A percentile compares a stretch with the other conserved stretches of the same genome.
Conservation (phyloP, 192 early-diverging fungal species). For the Chytriomyces confervae region DNA sequence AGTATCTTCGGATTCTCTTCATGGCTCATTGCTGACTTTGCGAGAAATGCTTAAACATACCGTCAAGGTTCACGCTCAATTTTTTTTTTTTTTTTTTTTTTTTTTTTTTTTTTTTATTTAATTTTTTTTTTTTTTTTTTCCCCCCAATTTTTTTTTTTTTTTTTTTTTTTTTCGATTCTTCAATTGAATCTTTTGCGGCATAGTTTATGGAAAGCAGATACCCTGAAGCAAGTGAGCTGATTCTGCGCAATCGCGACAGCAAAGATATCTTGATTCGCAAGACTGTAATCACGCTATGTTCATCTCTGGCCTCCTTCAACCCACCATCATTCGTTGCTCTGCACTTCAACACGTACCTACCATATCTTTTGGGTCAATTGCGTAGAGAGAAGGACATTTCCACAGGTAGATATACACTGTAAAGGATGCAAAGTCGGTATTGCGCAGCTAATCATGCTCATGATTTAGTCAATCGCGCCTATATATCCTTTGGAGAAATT, state of each 20-base stretch:
- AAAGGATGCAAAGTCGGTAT: neutral
- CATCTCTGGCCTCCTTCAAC: conserved; percentile 75
- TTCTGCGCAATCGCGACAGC: conserved; percentile 71
- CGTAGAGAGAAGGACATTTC: conserved; percentile 65
- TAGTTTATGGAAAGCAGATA: conserved; percentile 81
- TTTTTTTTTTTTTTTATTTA: neutral
- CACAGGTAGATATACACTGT: neutral
- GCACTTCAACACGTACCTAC: conserved; percentile 69
- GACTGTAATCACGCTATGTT: conserved; percentile 76
- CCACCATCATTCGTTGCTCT: conserved; percentile 60
- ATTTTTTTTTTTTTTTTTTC: neutral
- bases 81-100: neutral
- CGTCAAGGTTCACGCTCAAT: conserved; percentile 57
- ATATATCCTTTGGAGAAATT: conserved; percentile 76
- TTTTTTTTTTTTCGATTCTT: conserved; percentile 1
- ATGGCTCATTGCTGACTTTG: conserved; percentile 76
- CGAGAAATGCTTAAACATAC: conserved; percentile 75
- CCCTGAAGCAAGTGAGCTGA: conserved; percentile 67
- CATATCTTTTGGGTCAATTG: conserved; percentile 67
- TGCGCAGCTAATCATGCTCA: conserved; percentile 23
- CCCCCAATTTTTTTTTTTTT: no score
- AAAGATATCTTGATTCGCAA: conserved; percentile 71
- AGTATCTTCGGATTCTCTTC: conserved; percentile 64
- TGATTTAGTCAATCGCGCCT: conserved; percentile 53
- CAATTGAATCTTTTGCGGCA: neutral